Base-by-base conservation (phyloP, 495 filamentous ascomycete species). In the Sphaerosporella brunnea region DNA sequence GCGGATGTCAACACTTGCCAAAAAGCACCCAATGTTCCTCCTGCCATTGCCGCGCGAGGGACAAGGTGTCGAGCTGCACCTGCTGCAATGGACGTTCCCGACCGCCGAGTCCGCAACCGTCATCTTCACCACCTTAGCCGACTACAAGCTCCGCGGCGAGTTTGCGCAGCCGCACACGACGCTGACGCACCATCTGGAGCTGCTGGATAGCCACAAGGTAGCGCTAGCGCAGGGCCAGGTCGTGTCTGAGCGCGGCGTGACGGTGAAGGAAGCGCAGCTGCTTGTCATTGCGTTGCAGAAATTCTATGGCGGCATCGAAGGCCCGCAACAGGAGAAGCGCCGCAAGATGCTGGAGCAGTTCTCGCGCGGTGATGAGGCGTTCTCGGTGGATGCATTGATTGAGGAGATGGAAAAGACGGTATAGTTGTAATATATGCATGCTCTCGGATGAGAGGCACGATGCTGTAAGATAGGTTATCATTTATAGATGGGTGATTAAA, bases 241-340 rank as follows among this genome's bases (percentile, higher is more conserved):
- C 24, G 69, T 82, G 51, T 77, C 79, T 40, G 80, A 81, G 2
- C 62, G 77, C 7, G 88, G 90, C 1, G 75, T 95, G 11, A 78
- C 68, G 15, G 77, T 81, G 1, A 68, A 83, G 13, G 79, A 96
- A 59, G 85, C 80, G 21, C 74, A 73, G 62, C 94, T 81, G 84
- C 60, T 97, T 55, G 71, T 92, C n/a, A 82, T 93, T 72, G 83
- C 84, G 38, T 64, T 97, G 67, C 90, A 96, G 72, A 79, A 84
- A 64, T 97, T 96, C 63, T 97, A 96, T 61, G 84, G 79, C 11
- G 71, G 70, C 1, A 67, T 67, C 8, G 61, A 56, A 23, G 65
- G 65, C 23, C 68, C 71, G 59, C 74, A 69, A 4, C 64, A 52
- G 46, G 70, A 68, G 2, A 51, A 47, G 50, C 66, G 68, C 25